phyloP scores from a whole-genome alignment of 2,329 filamentous ascomycete genomes.

The Sporothrix sp. region DNA sequence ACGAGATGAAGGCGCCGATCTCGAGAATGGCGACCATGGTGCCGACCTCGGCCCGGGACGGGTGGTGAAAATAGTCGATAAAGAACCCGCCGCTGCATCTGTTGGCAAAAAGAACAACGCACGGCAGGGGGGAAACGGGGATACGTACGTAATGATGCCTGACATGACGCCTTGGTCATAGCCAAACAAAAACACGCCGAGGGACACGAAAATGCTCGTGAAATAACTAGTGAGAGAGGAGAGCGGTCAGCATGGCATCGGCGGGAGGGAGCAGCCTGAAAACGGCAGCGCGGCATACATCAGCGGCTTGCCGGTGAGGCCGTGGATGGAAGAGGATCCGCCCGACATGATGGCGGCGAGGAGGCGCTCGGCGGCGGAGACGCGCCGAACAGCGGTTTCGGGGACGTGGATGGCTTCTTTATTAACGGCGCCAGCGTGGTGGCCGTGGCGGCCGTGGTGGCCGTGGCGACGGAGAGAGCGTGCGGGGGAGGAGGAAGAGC shows the following conservation, averaged over 20 bases:
- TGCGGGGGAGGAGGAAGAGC: no score
- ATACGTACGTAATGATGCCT: conserved; percentile 52
- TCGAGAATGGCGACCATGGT: conserved; percentile 98
- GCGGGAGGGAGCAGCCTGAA: no score
- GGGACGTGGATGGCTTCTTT: conserved; percentile 81
- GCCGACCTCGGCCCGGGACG: conserved; percentile 75
- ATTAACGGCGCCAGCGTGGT: conserved; percentile 36
- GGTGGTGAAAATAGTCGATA: conserved; percentile 84
- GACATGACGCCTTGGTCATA: conserved; percentile 91
- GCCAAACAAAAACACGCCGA: conserved; percentile 81
- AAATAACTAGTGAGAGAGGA: conserved; percentile 57
- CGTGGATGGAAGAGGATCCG: conserved; percentile 67
- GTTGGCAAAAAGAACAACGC: neutral
- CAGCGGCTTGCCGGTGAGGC: conserved; percentile 89
- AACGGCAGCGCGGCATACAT: no score
- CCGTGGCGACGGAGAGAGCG: conserved; percentile 4
- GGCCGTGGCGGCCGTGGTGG: conserved; percentile 25
- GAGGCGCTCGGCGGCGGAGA: conserved; percentile 58
- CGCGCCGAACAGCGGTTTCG: conserved; percentile 49
- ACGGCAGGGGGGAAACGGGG: neutral
- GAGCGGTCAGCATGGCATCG: neutral
- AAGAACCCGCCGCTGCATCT: conserved; percentile 67
- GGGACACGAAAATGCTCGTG: conserved; percentile 80
- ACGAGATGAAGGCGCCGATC: conserved; percentile 84
- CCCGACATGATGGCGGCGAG: conserved; percentile 81